Percentiles rank a stretch among this genome's conserved stretches.
Conservation (phyloP, 116 monocot genomes). For the Zostera marina region DNA sequence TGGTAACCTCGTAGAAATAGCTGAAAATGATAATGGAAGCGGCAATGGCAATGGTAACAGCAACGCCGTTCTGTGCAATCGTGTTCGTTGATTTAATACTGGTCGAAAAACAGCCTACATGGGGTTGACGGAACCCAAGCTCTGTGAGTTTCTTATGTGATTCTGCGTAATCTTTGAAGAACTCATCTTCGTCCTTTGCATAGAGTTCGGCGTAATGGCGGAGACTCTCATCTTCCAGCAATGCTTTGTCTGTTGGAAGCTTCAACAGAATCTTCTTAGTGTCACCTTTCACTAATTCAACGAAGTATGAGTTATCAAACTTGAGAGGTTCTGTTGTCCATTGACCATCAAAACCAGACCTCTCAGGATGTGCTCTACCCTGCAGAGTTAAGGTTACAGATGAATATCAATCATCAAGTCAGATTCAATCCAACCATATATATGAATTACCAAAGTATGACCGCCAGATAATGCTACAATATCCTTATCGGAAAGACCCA, state of each 20-base stretch:
- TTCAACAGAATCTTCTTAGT: constrained; percentile 43
- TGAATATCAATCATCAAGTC: too few species aligned
- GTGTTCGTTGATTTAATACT: constrained; percentile 9
- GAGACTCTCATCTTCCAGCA: constrained; percentile 53
- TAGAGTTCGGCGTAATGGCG: constrained; percentile 60
- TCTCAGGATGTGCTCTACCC: constrained; percentile 72
- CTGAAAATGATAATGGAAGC: constrained; percentile 41
- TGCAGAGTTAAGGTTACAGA: too few species aligned
- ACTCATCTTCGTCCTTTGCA: constrained; percentile 81
- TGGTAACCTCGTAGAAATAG: constrained; percentile 50
- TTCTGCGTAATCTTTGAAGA: constrained; percentile 88
- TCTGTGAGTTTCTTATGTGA: constrained; percentile 94
- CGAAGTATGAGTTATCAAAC: constrained; percentile 78
- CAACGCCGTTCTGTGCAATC: constrained; percentile 52
- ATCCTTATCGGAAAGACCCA: constrained; percentile 90
- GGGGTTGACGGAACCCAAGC: constrained; percentile 55
- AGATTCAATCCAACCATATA: too few species aligned
- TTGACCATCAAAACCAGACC: constrained; percentile 79
- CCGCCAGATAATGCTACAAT: constrained; percentile 83
- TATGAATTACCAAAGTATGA: constrained; percentile 60
- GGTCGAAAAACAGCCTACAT: not conserved
- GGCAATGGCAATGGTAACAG: constrained; percentile 43
- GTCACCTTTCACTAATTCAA: constrained; percentile 54
- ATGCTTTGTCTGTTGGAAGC: constrained; percentile 76
- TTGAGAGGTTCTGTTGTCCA: constrained; percentile 77